phyloP scores from a whole-genome alignment of 495 filamentous ascomycete species.

The Wilcoxina mikolae region DNA sequence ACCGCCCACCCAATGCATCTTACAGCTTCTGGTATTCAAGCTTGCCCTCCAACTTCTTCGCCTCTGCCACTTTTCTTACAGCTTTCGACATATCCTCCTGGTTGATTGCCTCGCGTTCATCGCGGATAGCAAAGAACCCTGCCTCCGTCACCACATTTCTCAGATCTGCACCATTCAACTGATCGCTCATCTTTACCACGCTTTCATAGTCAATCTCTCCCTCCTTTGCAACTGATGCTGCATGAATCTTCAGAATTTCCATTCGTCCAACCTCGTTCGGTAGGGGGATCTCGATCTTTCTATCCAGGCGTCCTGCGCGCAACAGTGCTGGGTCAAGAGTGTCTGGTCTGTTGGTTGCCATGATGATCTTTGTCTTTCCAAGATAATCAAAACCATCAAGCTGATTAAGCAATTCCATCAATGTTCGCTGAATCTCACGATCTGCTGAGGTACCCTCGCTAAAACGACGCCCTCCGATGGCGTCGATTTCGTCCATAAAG shows the following conservation, averaged over 20 bases:
- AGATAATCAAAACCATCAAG: constrained; percentile 98
- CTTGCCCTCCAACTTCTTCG: constrained; percentile 89
- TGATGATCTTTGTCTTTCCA: constrained; percentile 99
- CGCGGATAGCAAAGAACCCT: constrained; percentile 93
- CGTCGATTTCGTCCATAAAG: constrained; percentile 99
- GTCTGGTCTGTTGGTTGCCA: constrained; percentile 98
- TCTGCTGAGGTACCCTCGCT: constrained; percentile 98
- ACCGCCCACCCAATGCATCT: not conserved
- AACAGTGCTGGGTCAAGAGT: constrained; percentile 91
- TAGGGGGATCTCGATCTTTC: constrained; percentile 97
- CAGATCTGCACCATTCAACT: constrained; percentile 92
- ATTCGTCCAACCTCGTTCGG: constrained; percentile 97
- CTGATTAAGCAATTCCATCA: constrained; percentile 99
- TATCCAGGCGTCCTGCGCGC: constrained; percentile 82
- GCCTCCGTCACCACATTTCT: constrained; percentile 98
- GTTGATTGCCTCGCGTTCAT: constrained; percentile 84
- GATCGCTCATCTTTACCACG: constrained; percentile 99
- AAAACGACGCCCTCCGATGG: constrained; percentile 92
- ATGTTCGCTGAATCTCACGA: constrained; percentile 94
- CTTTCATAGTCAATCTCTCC: constrained; percentile 99
- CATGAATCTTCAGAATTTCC: constrained; percentile 98
- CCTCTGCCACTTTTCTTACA: constrained; percentile 87
- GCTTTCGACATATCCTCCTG: constrained; percentile 99
- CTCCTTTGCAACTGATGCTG: constrained; percentile 68
- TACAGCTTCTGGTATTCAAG: constrained; percentile 90